A percentile compares a stretch with the other conserved stretches of the same genome.
These are phyloP conservation scores for Populus tremula DNA, from an alignment of 345 rosid genomes.

Conservation along the genomic window DNA sequence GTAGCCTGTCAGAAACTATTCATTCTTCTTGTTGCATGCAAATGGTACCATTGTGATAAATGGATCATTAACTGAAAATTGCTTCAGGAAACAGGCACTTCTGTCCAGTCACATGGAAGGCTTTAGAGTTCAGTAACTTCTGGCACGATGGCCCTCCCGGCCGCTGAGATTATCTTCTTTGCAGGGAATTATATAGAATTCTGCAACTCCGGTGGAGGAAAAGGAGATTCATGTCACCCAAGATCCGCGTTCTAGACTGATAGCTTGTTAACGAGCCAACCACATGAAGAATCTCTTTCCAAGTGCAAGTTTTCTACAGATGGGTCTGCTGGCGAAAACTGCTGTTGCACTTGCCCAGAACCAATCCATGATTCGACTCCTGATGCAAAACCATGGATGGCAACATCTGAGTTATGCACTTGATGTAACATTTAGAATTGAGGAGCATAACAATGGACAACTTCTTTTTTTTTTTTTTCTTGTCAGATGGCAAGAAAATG, in stretches of 20 bases:
- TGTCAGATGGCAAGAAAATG: neutral
- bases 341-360: neutral
- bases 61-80: too few species aligned
- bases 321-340: neutral
- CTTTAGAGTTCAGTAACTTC: too few species aligned
- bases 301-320: neutral
- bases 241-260: neutral
- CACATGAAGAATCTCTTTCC: neutral
- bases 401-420: too few species aligned
- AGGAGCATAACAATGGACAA: neutral
- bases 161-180: neutral
- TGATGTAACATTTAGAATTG: neutral
- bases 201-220: neutral
- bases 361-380: constrained; percentile 1
- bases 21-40: too few species aligned
- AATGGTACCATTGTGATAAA: too few species aligned
- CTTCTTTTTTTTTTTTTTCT: too few species aligned
- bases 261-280: neutral
- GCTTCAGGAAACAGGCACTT: too few species aligned
- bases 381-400: neutral
- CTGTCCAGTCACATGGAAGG: too few species aligned
- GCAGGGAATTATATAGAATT: neutral
- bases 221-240: neutral
- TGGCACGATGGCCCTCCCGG: neutral
- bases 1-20: too few species aligned